Evolutionary conservation across 208 protist species (phyloP), one percentile per base, ranked within the genome.

Genomic region (Leishmania martiniquensis): DNA sequence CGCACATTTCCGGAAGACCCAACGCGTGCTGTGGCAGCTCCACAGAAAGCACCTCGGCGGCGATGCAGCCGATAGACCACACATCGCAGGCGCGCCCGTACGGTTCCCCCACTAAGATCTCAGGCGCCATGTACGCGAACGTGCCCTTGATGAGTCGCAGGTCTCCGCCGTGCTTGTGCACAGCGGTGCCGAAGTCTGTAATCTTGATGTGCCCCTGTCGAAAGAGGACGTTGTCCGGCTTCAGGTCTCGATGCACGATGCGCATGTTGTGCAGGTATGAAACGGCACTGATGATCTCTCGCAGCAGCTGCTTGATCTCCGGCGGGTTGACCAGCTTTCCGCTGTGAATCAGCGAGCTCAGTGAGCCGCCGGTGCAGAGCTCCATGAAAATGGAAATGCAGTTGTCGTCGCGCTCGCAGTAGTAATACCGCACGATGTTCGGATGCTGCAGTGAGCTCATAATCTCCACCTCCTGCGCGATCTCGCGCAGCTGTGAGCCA

Each of bases 41-140:
- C 15, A 95, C 82, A 22, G 60, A 87, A 25, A 95, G 87, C 44
- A 98, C 82, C 77, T 98, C 96, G 1, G 95, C 98, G 0, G 97
- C 86, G 75, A 99, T 98, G 85, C 97, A 98, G 32, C 97, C 97
- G 74, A 98, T 89, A 12, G 95, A 98, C 96, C 97, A 99, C 62
- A 99, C 89, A 85, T 99, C 97, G 70, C 98, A 97, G 60, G 92
- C 88, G n/a, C 91, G 88, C 66, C 91, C 94, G 78, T 98, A 99
- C 63, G 89, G 80, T 20, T 96, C 86, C 7, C 93, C 92, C 1
- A 98, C 75, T 6, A 98, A 72, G 20, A 98, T 95, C 81, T 98
- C 93, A 7, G 95, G 95, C 0, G 97, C 96, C 88, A 98, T 97
- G 86, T 98, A 98, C 12, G 86, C 87, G 78, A 97, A 89, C 6